Evolutionary conservation across 116 monocot genomes (phyloP).

Genomic region (Papilionanthe hybrid): DNA sequence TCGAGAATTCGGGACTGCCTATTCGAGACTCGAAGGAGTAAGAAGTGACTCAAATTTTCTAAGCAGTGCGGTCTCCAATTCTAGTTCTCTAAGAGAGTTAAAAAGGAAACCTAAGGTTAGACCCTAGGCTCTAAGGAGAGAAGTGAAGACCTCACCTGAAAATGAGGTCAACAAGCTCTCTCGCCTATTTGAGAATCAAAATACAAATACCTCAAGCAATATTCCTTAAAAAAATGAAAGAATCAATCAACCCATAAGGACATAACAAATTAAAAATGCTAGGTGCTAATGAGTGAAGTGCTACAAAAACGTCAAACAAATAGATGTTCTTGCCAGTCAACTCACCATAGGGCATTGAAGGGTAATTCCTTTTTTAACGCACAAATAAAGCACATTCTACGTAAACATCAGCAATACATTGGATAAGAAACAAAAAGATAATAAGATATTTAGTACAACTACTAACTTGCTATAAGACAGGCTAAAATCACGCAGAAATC

Average conservation of each 20-base stretch:
- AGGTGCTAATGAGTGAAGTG: neutral
- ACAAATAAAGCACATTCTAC: conserved; percentile 65
- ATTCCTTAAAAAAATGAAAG: conserved; percentile 1
- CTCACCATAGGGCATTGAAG: conserved; percentile 80
- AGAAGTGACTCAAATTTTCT: too few species aligned
- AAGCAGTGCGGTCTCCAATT: too few species aligned
- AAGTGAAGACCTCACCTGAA: too few species aligned
- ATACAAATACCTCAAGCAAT: neutral
- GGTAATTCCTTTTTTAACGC: conserved; percentile 67
- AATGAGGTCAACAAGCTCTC: too few species aligned
- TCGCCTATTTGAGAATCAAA: conserved; percentile 34
- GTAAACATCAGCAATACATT: neutral
- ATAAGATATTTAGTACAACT: neutral
- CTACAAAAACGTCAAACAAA: neutral
- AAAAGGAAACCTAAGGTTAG: too few species aligned
- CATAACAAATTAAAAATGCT: neutral
- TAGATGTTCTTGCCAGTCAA: neutral
- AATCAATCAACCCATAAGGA: neutral
- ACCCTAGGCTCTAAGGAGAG: too few species aligned
- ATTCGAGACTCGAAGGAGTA: too few species aligned
- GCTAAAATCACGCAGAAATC: neutral
- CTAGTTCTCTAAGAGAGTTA: too few species aligned
- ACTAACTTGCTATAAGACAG: neutral
- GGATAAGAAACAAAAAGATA: neutral
- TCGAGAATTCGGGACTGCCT: too few species aligned